phyloP scores from a whole-genome alignment of 1,284 basidiomycete genomes.

The Rhodotorula sp. region DNA sequence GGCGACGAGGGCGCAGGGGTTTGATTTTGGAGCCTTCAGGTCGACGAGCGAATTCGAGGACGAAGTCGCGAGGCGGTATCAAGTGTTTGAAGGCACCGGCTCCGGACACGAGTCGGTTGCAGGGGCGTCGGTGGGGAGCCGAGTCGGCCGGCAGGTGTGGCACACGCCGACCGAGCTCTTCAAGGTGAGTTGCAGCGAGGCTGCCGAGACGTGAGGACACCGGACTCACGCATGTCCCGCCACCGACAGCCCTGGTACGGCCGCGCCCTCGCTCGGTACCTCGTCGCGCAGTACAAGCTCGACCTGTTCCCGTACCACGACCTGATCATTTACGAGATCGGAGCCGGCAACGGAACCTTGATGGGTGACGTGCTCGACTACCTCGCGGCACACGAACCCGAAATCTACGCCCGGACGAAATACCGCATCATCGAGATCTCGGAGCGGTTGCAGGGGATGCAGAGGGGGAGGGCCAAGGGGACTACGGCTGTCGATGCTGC shows the following conservation, averaged over 20 bases:
- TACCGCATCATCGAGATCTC: slow-evolving; percentile 96
- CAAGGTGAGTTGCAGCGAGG: slow-evolving; percentile 62
- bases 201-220: too few species aligned
- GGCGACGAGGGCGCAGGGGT: slow-evolving; percentile 48
- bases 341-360: slow-evolving; percentile 94
- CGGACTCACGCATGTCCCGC: neutral
- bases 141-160: slow-evolving; percentile 87
- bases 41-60: slow-evolving; percentile 77
- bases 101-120: slow-evolving; percentile 52
- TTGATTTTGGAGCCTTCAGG: slow-evolving; percentile 69
- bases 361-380: slow-evolving; percentile 84
- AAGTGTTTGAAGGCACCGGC: slow-evolving; percentile 57
- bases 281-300: slow-evolving; percentile 63
- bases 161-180: slow-evolving; percentile 98
- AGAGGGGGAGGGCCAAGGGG: slow-evolving; percentile 52
- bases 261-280: slow-evolving; percentile 79
- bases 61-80: slow-evolving; percentile 72
- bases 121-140: slow-evolving; percentile 51
- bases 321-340: slow-evolving; percentile 93
- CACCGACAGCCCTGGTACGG: slow-evolving; percentile 81
- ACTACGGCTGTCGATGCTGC: too few species aligned
- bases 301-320: slow-evolving; percentile 81
- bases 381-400: slow-evolving; percentile 73
- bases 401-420: slow-evolving; percentile 83
- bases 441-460: slow-evolving; percentile 68